Evolutionary conservation across 2,329 filamentous ascomycete species (phyloP).

Genomic region (Botrytis sinoallii): DNA sequence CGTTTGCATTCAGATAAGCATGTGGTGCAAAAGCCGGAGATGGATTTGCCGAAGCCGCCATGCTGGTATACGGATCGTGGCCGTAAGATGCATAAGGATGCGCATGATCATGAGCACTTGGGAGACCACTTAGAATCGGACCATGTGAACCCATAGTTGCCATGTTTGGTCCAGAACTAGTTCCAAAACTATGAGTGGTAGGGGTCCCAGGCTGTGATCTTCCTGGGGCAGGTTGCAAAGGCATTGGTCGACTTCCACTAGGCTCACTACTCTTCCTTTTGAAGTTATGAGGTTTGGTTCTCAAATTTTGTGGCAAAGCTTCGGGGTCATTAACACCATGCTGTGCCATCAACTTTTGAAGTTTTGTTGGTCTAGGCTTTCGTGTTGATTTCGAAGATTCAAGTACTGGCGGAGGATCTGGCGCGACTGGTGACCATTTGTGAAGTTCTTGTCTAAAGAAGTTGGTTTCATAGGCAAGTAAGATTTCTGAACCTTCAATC

Average conservation of each 20-base stretch:
- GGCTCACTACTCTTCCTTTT: constrained; percentile 38
- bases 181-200: constrained; percentile 32
- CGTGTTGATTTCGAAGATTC: constrained; percentile 87
- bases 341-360: constrained; percentile 89
- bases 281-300: constrained; percentile 37
- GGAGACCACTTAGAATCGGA: constrained; percentile 32
- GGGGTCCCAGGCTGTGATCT: constrained; percentile 35
- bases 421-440: constrained; percentile 88
- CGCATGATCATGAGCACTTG: constrained; percentile 31
- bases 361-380: constrained; percentile 93
- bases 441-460: constrained; percentile 95
- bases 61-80: constrained; percentile 32
- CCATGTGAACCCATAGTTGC: constrained; percentile 29
- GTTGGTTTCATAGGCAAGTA: constrained; percentile 92
- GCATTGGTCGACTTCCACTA: constrained; percentile 31
- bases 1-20: constrained; percentile 33
- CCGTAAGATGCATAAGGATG: constrained; percentile 32
- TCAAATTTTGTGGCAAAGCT: constrained; percentile 71
- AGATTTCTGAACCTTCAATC: constrained; percentile 92
- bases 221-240: constrained; percentile 36
- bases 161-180: constrained; percentile 23
- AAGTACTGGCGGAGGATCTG: constrained; percentile 78
- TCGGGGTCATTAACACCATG: constrained; percentile 88
- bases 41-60: constrained; percentile 26
- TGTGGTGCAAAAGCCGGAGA: constrained; percentile 36